Evolutionary conservation across 2,329 filamentous ascomycete species (phyloP).

Genomic region (Arthrobotrys iridis): DNA sequence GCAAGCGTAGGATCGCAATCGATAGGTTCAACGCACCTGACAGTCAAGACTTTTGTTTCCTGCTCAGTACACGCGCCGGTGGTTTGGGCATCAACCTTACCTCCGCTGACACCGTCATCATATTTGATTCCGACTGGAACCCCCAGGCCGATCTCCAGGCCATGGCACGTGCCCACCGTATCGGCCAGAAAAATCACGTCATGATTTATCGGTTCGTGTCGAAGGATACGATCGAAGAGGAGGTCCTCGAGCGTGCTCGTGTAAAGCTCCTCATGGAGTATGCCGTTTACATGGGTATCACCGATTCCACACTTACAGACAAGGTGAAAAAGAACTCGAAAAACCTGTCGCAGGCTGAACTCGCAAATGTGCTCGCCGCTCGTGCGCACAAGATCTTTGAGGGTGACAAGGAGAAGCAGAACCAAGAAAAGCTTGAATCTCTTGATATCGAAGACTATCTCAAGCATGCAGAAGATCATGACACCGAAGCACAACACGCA

Average conservation of each 20-base stretch:
- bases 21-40: constrained; percentile 98
- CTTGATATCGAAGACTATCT: constrained; percentile 97
- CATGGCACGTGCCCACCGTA: constrained; percentile 97
- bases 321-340: constrained; percentile 76
- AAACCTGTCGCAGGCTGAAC: constrained; percentile 49
- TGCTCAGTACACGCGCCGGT: constrained; percentile 93
- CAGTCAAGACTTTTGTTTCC: constrained; percentile 94
- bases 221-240: constrained; percentile 98
- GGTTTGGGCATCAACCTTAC: constrained; percentile 99
- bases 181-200: constrained; percentile 94
- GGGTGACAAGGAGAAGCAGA: constrained; percentile 75
- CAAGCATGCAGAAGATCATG: constrained; percentile 95
- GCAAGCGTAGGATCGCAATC: constrained; percentile 88
- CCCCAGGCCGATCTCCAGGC: constrained; percentile 97
- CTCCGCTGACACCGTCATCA: constrained; percentile 96
- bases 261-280: constrained; percentile 98
- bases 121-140: constrained; percentile 99
- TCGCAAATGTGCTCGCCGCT: constrained; percentile 89
- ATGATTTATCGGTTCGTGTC: constrained; percentile 96
- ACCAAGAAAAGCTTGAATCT: constrained; percentile 95
- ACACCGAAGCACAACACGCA: constrained; percentile 80
- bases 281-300: constrained; percentile 94
- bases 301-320: constrained; percentile 87
- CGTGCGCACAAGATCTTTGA: constrained; percentile 99
- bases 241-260: constrained; percentile 92